Percentiles rank a stretch among this genome's conserved stretches.
Conservation (phyloP, 169 alveolate genomes). For the Plasmodium inui region DNA sequence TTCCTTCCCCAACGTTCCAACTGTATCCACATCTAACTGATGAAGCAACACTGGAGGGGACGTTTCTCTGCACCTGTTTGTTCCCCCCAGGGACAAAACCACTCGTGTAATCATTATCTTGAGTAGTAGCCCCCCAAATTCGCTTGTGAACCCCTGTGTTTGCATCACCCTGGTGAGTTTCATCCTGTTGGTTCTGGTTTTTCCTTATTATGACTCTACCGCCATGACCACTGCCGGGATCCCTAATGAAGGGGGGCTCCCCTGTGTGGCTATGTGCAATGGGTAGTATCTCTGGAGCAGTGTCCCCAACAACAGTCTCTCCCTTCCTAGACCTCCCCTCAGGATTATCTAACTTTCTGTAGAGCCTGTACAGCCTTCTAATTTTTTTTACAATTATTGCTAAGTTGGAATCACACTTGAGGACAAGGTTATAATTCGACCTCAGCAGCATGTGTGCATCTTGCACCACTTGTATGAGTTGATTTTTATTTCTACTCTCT, state of each 20-base stretch:
- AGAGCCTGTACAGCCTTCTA: conserved; percentile 8
- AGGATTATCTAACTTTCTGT: neutral
- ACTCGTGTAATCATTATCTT: neutral
- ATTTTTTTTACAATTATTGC: conserved; percentile 11
- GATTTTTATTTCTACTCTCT: conserved; percentile 22
- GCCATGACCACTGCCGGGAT: neutral
- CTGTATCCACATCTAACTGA: neutral
- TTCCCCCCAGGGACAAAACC: neutral
- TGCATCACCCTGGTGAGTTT: neutral
- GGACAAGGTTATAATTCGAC: conserved; percentile 26
- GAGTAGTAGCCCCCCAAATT: neutral
- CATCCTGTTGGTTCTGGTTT: neutral
- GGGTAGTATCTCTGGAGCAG: neutral
- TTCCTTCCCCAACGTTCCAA: neutral
- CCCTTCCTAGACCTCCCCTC: neutral
- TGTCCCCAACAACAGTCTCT: neutral
- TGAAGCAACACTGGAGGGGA: neutral
- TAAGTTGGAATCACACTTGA: conserved; percentile 15
- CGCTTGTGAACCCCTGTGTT: neutral
- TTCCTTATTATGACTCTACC: neutral
- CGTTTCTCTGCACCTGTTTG: neutral
- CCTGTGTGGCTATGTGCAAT: neutral
- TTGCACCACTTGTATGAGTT: conserved; percentile 24
- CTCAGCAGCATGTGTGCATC: conserved; percentile 21
- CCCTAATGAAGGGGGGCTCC: neutral